Percentiles rank a stretch among this genome's conserved stretches.
These are phyloP conservation scores for Gloeostereum incarnatum DNA, from an alignment of 768 basidiomycete genomes.

Conservation along the genomic window DNA sequence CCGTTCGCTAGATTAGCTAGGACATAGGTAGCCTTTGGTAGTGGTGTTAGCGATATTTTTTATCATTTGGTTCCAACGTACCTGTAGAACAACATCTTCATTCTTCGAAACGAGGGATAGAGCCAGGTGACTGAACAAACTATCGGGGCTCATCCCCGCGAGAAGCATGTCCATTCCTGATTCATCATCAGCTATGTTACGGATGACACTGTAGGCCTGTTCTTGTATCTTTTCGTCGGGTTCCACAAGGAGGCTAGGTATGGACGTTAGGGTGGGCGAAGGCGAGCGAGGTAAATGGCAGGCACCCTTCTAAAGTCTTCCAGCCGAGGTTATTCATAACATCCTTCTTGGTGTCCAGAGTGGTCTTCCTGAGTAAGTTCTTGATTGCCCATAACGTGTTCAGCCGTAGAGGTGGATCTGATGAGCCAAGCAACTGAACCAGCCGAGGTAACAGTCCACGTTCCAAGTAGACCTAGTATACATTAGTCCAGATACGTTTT, in stretches of 20 bases:
- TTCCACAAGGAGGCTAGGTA: constrained; percentile 43
- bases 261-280: constrained; percentile 1
- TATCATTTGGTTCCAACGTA: constrained; percentile 11
- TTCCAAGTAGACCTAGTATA: constrained; percentile 50
- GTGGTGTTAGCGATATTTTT: neutral
- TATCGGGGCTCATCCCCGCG: constrained; percentile 35
- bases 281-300: neutral
- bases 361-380: constrained; percentile 66
- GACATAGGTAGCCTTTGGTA: constrained; percentile 39
- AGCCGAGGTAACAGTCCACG: constrained; percentile 61
- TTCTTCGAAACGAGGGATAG: constrained; percentile 38
- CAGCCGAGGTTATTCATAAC: constrained; percentile 69
- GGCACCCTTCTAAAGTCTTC: constrained; percentile 15
- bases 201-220: constrained; percentile 58
- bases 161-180: constrained; percentile 57
- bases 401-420: constrained; percentile 47
- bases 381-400: constrained; percentile 85
- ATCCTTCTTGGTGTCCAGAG: constrained; percentile 46
- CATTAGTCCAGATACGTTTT: neutral
- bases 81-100: constrained; percentile 48
- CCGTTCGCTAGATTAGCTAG: constrained; percentile 69
- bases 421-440: constrained; percentile 42
- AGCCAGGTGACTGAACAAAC: constrained; percentile 36
- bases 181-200: constrained; percentile 60
- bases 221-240: constrained; percentile 50